A percentile compares a stretch with the other conserved stretches of the same genome.
These are phyloP conservation scores for Silene conica DNA, from an alignment of 148 eudicot genomes.

Conservation along the genomic window DNA sequence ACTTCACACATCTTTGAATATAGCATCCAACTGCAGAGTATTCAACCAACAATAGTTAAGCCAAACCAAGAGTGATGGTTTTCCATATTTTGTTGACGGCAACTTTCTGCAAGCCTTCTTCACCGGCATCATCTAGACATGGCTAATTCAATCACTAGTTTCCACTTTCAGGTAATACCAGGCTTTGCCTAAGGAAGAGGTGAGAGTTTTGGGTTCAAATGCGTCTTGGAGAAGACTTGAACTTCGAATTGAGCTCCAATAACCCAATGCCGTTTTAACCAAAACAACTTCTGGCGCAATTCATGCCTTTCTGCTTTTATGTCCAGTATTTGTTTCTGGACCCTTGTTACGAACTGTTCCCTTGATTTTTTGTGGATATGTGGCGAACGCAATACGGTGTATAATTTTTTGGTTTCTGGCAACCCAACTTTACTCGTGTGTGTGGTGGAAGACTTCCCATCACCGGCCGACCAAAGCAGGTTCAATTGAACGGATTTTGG, in stretches of 20 bases:
- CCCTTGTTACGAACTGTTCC: slow-evolving; percentile 34
- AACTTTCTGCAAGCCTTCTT: no score
- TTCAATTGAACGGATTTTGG: slow-evolving; percentile 27
- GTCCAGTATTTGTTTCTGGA: slow-evolving; percentile 26
- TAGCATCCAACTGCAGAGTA: no score
- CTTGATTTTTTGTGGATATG: slow-evolving; percentile 35
- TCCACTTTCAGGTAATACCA: no score
- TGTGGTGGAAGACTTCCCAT: slow-evolving; percentile 27
- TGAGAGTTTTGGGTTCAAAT: no score
- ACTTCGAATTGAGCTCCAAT: slow-evolving; percentile 26
- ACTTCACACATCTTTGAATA: no score
- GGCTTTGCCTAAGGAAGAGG: no score
- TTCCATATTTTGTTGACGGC: no score
- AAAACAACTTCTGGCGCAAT: slow-evolving; percentile 37
- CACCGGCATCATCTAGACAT: no score
- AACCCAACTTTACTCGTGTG: slow-evolving; percentile 21
- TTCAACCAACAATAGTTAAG: no score
- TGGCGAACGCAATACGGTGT: slow-evolving; percentile 37
- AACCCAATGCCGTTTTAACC: slow-evolving; percentile 39
- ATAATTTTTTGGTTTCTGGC: slow-evolving; percentile 25
- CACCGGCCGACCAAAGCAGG: slow-evolving; percentile 19
- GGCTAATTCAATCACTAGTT: no score
- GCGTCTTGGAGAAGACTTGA: no score
- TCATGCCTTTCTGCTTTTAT: slow-evolving; percentile 34
- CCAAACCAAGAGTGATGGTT: no score